These are phyloP conservation scores for Tulasnella sp. DNA, from an alignment of 768 basidiomycete genomes.

Conservation along the genomic window DNA sequence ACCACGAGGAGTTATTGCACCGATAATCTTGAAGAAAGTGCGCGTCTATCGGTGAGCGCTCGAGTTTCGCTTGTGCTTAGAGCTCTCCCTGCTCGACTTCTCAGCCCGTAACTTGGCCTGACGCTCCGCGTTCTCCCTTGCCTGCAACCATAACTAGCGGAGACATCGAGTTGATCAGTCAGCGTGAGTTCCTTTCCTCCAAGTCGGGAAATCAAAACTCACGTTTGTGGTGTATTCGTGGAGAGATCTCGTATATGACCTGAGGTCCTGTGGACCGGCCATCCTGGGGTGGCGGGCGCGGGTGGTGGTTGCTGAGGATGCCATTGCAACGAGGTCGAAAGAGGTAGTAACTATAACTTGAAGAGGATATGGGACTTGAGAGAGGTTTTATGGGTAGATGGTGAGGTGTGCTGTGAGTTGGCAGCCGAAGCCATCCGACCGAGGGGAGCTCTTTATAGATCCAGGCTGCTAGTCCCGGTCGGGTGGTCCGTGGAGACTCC, in stretches of 20 bases:
- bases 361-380: not conserved
- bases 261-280: not conserved
- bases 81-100: conserved; percentile 2
- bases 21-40: not conserved
- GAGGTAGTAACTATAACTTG: not conserved
- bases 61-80: conserved; percentile 25
- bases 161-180: not conserved
- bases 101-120: conserved; percentile 3
- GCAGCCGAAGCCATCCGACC: not conserved
- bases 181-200: not conserved
- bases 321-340: not conserved
- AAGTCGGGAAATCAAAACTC: not conserved
- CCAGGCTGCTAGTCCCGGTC: not conserved
- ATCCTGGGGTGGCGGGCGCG: not conserved
- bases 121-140: conserved; percentile 5
- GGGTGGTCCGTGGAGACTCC: not conserved
- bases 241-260: not conserved
- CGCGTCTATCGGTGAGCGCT: conserved; percentile 1
- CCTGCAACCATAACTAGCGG: not conserved
- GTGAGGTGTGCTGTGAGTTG: not conserved
- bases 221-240: conserved; percentile 10
- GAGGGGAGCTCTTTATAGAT: not conserved
- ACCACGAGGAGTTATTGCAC: not conserved
- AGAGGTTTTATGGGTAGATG: not conserved
- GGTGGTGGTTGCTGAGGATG: conserved; percentile 1